Evolutionary conservation across 768 basidiomycete genomes (phyloP), one percentile per base, ranked within the genome.

Genomic region (Amanita rubescens): DNA sequence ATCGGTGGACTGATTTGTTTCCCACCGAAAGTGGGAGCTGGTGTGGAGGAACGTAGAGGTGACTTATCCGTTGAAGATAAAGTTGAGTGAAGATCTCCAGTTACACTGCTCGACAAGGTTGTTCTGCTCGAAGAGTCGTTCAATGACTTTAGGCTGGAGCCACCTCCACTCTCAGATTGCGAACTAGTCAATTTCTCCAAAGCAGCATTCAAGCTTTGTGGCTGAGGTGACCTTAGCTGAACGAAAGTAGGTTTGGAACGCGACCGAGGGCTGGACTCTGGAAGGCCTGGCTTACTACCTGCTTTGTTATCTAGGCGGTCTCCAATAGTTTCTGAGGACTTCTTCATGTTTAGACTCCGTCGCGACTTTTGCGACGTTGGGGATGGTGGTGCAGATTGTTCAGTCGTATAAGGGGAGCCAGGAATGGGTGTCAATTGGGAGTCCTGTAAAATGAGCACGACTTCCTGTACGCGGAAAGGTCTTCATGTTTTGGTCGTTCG

Each of bases 121-220:
- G 52, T 53, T 37, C 57, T 58, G 33, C 62, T 63, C 8, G 63
- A 60, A 30, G 60, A 38, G 48, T 67, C 60, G 43, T 58, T 59
- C 33, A 62, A 56, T 27, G 63, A 62, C 49, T 59, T 67, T 32
- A 53, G 61, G 37, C 56, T 56, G 8, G 70, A 65, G 41, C 55
- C 58, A 50, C 70, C 69, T 3, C 66, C 69, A 56, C 63, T 71
- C 35, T 78, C 75, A 17, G 76, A 77, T 33, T 67, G 70, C 1
- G 76, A 69, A 24, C 63, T 69, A 3, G 73, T 70, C 39, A 90
- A 67, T 68, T 82, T 77, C 66, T 90, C 84, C 32, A 85, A 69
- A 14, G 85, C 87, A 53, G 86, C 87, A 58, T 76, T 79, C 43
- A 90, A 71, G 57, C 85, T 87, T 67, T 88, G 87, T 0, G 84